Evolutionary conservation across 2,329 filamentous ascomycete species (phyloP), one percentile per base, ranked within the genome.

Genomic region (Ascochyta clinopodiicola): DNA sequence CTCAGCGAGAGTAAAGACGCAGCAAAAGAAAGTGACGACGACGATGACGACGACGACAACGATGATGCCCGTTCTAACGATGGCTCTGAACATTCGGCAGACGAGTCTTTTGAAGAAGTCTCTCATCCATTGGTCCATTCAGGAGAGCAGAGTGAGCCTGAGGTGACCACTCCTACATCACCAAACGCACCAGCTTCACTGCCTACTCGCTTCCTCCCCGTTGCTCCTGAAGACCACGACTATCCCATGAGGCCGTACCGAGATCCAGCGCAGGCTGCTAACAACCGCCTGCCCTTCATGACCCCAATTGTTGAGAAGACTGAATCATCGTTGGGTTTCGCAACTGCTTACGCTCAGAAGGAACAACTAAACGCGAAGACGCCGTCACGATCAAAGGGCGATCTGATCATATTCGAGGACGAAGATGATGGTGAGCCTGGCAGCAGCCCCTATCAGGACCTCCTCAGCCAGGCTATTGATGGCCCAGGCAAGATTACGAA

Each of bases 301-400:
- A 99, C 95, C 0, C 95, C 95, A 1, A 99, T 99, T 63, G 94
- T 95, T 1, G 95, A 99, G 75, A 88, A 92, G 67, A 99, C 95
- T 0, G 95, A 99, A 76, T 90, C 88, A 10, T 97, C 93, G 0
- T 78, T 98, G 5, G 88, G 88, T 32, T 67, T 74, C 47, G 69
- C 68, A 37, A 77, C 74, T 25, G 66, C 62, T 47, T 66, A 66
- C 46, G 82, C 85, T 47, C 77, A 81, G 61, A 84, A 84, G 73
- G 83, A 83, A 62, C 84, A 84, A 74, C 80, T 86, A 67, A 83
- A 82, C 48, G 83, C 86, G 44, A 96, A 95, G 77, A 96, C 92
- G 4, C 92, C 92, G 15, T 92, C 86, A 64, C 88, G 88, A 66
- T 83, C 77, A 21, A 77, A 72, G 51, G 73, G 74, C 48, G 71